Percentiles rank a stretch among this genome's conserved stretches.
Evolutionary conservation across 768 basidiomycete species (phyloP).

Genomic region (Podaxis carcinomalis): DNA sequence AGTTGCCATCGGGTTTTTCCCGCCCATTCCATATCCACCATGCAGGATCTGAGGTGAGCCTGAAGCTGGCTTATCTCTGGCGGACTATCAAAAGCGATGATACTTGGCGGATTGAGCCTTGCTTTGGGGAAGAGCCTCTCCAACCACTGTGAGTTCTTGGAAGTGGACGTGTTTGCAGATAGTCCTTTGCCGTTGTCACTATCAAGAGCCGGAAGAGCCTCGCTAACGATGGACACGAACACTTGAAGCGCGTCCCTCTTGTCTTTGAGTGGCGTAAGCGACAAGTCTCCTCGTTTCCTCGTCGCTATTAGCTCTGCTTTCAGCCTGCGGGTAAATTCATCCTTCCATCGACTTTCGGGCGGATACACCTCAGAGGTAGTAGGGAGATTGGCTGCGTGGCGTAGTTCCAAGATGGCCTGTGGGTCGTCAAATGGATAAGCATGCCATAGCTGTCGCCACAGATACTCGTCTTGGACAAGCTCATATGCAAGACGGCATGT

Average conservation of each 20-base stretch:
- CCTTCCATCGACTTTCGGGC: conserved; percentile 12
- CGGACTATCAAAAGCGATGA: not conserved
- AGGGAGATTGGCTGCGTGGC: conserved; percentile 1
- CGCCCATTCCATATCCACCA: conserved; percentile 22
- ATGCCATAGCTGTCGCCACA: conserved; percentile 70
- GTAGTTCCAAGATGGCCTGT: conserved; percentile 25
- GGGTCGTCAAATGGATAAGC: conserved; percentile 61
- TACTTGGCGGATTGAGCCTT: not conserved
- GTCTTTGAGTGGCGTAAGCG: conserved; percentile 19
- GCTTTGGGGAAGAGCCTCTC: conserved; percentile 29
- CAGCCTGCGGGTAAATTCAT: conserved; percentile 10
- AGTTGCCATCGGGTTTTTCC: conserved; percentile 13
- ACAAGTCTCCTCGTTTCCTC: conserved; percentile 32
- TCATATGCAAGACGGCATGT: conserved; percentile 45
- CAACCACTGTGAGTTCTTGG: conserved; percentile 44
- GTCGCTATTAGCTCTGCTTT: conserved; percentile 7
- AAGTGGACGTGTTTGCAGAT: conserved; percentile 17
- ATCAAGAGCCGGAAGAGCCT: conserved; percentile 25
- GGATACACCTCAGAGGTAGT: not conserved
- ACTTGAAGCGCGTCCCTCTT: conserved; percentile 31
- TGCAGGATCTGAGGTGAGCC: conserved; percentile 43
- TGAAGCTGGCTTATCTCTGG: conserved; percentile 1
- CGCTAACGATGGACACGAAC: conserved; percentile 36
- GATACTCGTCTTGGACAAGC: conserved; percentile 55
- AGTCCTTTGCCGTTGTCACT: not conserved